Conservation (phyloP, 2,329 filamentous ascomycete species). For the Phialophora macrospora region DNA sequence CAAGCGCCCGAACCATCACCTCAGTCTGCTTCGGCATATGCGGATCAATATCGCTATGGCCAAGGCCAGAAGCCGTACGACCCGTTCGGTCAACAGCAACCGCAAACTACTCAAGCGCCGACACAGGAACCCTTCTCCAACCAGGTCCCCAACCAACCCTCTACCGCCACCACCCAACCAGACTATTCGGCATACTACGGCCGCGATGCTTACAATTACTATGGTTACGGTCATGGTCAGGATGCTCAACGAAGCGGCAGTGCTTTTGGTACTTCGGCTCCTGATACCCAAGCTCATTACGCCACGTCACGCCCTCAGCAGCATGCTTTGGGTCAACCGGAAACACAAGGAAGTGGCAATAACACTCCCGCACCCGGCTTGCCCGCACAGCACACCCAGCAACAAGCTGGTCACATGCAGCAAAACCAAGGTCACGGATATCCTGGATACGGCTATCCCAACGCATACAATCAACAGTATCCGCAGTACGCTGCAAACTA, state of each 20-base stretch:
- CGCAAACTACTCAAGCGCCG: slow-evolving; percentile 60
- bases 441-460: slow-evolving; percentile 62
- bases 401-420: slow-evolving; percentile 48
- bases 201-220: slow-evolving; percentile 78
- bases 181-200: slow-evolving; percentile 89
- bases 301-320: slow-evolving; percentile 77
- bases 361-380: slow-evolving; percentile 84
- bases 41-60: slow-evolving; percentile 56
- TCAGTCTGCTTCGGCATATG: slow-evolving; percentile 52
- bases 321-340: slow-evolving; percentile 64
- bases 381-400: slow-evolving; percentile 54
- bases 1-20: slow-evolving; percentile 50
- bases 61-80: slow-evolving; percentile 81
- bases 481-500: slow-evolving; percentile 66
- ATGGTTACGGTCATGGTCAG: slow-evolving; percentile 70
- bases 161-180: slow-evolving; percentile 63
- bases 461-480: slow-evolving; percentile 38
- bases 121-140: slow-evolving; percentile 64
- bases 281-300: slow-evolving; percentile 63
- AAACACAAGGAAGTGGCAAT: slow-evolving; percentile 85
- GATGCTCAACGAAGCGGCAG: slow-evolving; percentile 79
- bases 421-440: slow-evolving; percentile 59
- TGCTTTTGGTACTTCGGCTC: slow-evolving; percentile 67
- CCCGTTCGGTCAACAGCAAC: slow-evolving; percentile 69
- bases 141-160: slow-evolving; percentile 64